A percentile compares a stretch with the other conserved stretches of the same genome.
Conservation (phyloP, 2,329 filamentous ascomycete genomes). For the Trichoderma koningiopsis region DNA sequence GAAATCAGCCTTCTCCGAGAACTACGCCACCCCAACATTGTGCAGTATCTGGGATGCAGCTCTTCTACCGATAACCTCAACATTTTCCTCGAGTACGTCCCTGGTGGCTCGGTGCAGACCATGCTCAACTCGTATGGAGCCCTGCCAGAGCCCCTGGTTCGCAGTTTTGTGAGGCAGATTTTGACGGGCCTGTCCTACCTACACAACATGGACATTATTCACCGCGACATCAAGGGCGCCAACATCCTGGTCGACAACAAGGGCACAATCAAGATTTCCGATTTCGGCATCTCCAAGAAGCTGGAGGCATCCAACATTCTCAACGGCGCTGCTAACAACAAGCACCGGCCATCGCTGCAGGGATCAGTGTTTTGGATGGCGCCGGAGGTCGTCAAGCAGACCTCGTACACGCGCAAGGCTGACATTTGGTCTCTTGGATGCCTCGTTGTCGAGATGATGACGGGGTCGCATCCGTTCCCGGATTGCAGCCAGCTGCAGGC, state of each 20-base stretch:
- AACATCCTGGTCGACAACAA: constrained; percentile 99
- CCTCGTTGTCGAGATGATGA: constrained; percentile 99
- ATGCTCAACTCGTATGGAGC: constrained; percentile 99
- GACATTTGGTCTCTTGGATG: constrained; percentile 99
- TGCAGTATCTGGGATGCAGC: constrained; percentile 95
- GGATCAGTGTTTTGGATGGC: constrained; percentile 99
- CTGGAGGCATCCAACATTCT: constrained; percentile 89
- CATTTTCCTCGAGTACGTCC: constrained; percentile 99
- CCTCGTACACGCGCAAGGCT: constrained; percentile 95
- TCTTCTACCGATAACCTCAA: constrained; percentile 90
- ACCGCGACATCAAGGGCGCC: constrained; percentile 97
- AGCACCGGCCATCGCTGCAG: constrained; percentile 78
- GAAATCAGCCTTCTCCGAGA: constrained; percentile 94
- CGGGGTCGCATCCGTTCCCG: constrained; percentile 91
- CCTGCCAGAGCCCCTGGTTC: constrained; percentile 86
- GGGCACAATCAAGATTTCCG: constrained; percentile 97
- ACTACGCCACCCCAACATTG: constrained; percentile 93
- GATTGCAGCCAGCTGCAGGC: constrained; percentile 96
- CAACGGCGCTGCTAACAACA: constrained; percentile 66
- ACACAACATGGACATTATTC: constrained; percentile 93
- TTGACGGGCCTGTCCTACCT: constrained; percentile 89
- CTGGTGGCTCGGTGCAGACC: constrained; percentile 93
- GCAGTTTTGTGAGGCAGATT: constrained; percentile 96
- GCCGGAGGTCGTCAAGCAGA: constrained; percentile 96
- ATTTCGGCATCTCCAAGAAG: constrained; percentile 98